Percentiles rank a stretch among this genome's conserved stretches.
These are phyloP conservation scores for Babesia divergens DNA, from an alignment of 169 alveolate species.

Conservation along the genomic window DNA sequence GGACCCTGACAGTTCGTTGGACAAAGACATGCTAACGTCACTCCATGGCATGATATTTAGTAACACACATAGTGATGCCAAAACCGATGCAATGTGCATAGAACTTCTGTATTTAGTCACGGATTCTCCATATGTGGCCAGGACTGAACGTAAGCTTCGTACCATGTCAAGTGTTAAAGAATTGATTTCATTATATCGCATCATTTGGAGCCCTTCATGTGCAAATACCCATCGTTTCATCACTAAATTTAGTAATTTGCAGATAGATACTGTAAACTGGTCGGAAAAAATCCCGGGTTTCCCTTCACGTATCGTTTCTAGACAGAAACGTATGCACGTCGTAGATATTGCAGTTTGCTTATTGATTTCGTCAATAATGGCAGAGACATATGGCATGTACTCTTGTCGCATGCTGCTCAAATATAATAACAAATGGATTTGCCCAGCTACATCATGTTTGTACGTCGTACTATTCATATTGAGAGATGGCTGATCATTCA, in stretches of 20 bases:
- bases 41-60: not conserved
- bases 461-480: no score
- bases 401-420: not conserved
- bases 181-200: not conserved
- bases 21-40: not conserved
- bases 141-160: not conserved
- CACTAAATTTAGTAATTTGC: not conserved
- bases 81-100: not conserved
- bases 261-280: not conserved
- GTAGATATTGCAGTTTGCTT: not conserved
- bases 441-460: no score
- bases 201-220: no score
- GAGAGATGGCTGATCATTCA: not conserved
- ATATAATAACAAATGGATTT: not conserved
- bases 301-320: not conserved
- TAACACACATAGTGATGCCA: not conserved
- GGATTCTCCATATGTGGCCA: not conserved
- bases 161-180: not conserved
- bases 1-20: not conserved
- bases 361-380: not conserved
- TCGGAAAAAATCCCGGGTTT: not conserved
- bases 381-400: not conserved
- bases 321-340: not conserved
- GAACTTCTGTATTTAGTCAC: not conserved
- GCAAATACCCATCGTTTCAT: not conserved